phyloP scores from a whole-genome alignment of 768 basidiomycete species.

The Boletus pseudopeckii region DNA sequence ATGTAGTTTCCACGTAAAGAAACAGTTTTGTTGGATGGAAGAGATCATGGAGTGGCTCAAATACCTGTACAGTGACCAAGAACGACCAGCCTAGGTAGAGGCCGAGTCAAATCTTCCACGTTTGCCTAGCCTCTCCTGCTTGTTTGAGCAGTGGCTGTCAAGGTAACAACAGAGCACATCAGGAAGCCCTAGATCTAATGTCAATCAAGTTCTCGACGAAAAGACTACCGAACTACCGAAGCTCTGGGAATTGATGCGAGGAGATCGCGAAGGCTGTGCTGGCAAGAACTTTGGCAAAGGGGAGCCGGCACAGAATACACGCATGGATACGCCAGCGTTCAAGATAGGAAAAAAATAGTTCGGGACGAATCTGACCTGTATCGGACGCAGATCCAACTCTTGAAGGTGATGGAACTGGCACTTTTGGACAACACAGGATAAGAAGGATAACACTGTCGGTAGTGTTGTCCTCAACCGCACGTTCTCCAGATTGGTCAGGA shows the following conservation, averaged over 20 bases:
- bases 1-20: background rate
- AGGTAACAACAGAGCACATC: background rate
- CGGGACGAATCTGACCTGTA: background rate
- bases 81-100: too few species aligned
- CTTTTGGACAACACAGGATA: background rate
- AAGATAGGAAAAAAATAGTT: too few species aligned
- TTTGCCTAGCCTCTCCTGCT: background rate
- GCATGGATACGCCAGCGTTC: too few species aligned
- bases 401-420: background rate
- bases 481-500: background rate
- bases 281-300: too few species aligned
- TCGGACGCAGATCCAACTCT: background rate
- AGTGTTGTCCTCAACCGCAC: background rate
- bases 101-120: background rate
- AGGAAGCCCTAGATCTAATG: background rate
- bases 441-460: background rate
- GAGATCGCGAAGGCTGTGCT: background rate
- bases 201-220: background rate
- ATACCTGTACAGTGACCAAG: background rate
- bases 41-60: too few species aligned
- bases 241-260: background rate
- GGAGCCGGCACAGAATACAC: too few species aligned
- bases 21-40: background rate
- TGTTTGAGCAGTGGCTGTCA: background rate
- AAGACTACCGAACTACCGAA: background rate